These are phyloP conservation scores for Apium graveolens DNA, from an alignment of 129 eudicot genomes.

Conservation along the genomic window DNA sequence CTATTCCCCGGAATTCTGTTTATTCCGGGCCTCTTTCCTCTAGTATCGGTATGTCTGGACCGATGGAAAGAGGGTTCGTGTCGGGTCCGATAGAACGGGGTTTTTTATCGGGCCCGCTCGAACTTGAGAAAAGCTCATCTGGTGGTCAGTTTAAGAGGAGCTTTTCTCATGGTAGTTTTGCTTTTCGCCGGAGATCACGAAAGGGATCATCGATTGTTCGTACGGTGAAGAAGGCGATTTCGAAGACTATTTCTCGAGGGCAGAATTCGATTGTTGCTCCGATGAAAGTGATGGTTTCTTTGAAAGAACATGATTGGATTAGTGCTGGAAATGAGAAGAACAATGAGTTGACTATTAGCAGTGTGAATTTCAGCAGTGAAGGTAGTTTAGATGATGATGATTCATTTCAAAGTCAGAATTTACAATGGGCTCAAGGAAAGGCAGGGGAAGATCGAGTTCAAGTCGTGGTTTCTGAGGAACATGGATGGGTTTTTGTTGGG, in stretches of 20 bases:
- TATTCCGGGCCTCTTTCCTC: constrained; percentile 53
- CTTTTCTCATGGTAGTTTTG: constrained; percentile 59
- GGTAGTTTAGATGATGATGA: constrained; percentile 69
- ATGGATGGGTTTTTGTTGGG: constrained; percentile 97
- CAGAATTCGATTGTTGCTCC: constrained; percentile 92
- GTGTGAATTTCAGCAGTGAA: constrained; percentile 76
- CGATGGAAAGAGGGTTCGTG: constrained; percentile 69
- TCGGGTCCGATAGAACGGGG: constrained; percentile 75
- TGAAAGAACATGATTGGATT: constrained; percentile 61
- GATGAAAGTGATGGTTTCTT: constrained; percentile 36
- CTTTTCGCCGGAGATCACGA: constrained; percentile 35
- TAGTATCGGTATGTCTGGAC: constrained; percentile 52
- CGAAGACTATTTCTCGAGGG: constrained; percentile 57
- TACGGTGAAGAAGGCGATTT: constrained; percentile 52
- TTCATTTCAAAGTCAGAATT: constrained; percentile 51
- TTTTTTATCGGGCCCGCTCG: constrained; percentile 66
- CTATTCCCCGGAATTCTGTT: constrained; percentile 46
- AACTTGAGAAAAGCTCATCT: constrained; percentile 45
- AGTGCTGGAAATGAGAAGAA: constrained; percentile 45
- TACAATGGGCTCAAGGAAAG: constrained; percentile 99
- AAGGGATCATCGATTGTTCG: constrained; percentile 47
- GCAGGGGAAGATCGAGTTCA: constrained; percentile 99
- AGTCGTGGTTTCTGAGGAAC: constrained; percentile 94
- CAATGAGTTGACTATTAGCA: constrained; percentile 52
- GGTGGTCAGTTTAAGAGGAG: constrained; percentile 62